phyloP scores from a whole-genome alignment of 306 rosid genomes.

The Prunus persica region DNA sequence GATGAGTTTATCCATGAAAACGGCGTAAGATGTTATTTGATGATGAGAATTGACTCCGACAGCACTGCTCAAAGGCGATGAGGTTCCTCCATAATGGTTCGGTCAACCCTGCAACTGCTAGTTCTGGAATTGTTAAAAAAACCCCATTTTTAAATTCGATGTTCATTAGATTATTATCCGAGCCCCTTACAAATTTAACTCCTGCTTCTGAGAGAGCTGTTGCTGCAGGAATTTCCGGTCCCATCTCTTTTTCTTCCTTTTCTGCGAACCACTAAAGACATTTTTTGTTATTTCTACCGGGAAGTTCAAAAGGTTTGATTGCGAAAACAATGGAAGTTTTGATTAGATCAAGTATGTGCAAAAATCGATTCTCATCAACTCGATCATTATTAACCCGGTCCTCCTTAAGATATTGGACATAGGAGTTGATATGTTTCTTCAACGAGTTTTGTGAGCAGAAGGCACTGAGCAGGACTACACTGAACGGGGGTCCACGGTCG shows the following conservation, averaged over 20 bases:
- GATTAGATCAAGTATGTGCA: background rate
- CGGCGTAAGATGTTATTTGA: slow-evolving; percentile 8
- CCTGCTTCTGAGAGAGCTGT: background rate
- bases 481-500: too few relatives aligned
- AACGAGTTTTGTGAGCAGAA: background rate
- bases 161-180: background rate
- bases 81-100: background rate
- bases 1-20: slow-evolving; percentile 20
- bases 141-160: background rate
- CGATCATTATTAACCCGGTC: too few relatives aligned
- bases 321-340: background rate
- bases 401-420: background rate
- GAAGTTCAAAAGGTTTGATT: too few relatives aligned
- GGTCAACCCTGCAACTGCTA: background rate
- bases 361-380: too few relatives aligned
- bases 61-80: slow-evolving; percentile 11
- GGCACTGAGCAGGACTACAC: background rate
- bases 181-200: background rate
- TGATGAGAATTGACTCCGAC: background rate
- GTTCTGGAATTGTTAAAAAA: background rate
- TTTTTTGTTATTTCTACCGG: too few relatives aligned
- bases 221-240: background rate
- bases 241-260: too few relatives aligned
- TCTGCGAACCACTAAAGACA: too few relatives aligned
- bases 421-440: background rate